Evolutionary conservation across 352 stramenopile species (phyloP).

Genomic region (Pythium sukuiense): DNA sequence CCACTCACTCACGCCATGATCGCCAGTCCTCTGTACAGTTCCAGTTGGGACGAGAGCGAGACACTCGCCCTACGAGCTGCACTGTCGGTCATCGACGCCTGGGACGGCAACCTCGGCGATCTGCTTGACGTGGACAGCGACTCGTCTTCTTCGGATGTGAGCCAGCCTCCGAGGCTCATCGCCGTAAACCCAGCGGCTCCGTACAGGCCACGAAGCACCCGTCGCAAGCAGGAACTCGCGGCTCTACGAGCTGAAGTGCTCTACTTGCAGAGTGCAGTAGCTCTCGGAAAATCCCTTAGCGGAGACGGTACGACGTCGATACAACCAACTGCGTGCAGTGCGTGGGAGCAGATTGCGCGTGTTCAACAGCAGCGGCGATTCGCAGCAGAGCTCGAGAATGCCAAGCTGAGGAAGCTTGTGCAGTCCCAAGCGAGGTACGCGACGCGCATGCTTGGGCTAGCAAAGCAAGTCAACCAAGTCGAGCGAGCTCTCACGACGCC

Average conservation of each 20-base stretch:
- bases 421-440: not conserved
- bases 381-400: not conserved
- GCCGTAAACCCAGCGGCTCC: not conserved
- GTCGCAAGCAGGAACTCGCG: not conserved
- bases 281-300: not conserved
- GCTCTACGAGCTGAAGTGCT: not conserved
- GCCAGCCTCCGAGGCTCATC: not conserved
- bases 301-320: not conserved
- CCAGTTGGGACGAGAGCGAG: not conserved
- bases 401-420: not conserved
- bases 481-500: not conserved
- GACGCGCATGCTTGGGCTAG: not conserved
- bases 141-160: not conserved
- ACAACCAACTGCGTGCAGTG: not conserved
- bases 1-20: not conserved
- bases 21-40: not conserved
- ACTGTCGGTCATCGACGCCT: not conserved
- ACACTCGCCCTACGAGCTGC: not conserved
- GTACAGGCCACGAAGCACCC: not conserved
- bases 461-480: not conserved
- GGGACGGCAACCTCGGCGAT: not conserved
- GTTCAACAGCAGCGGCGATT: not conserved
- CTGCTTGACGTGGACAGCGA: not conserved
- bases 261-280: not conserved
- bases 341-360: not conserved